phyloP scores from a whole-genome alignment of 805 yeast genomes.

The Zygosaccharomyces rouxii region DNA sequence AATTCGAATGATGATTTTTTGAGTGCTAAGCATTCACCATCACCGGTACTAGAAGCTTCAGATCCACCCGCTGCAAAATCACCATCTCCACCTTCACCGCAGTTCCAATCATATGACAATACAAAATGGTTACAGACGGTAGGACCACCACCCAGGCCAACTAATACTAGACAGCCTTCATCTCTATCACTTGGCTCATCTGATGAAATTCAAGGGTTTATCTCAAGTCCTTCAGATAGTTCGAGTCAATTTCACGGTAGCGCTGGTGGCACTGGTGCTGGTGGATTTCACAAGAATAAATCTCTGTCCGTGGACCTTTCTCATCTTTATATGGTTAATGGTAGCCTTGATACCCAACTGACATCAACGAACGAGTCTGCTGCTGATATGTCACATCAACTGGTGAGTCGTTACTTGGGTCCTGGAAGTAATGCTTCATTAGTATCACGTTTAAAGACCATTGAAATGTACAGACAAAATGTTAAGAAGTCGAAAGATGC shows the following conservation, averaged over 20 bases:
- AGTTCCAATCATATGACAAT: background rate
- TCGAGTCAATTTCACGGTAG: conserved; percentile 9
- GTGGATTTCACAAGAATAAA: conserved; percentile 18
- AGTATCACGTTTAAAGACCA: conserved; percentile 73
- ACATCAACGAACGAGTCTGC: conserved; percentile 40
- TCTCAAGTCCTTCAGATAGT: conserved; percentile 9
- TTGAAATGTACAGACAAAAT: conserved; percentile 80
- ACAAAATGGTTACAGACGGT: conserved; percentile 9
- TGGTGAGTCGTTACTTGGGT: conserved; percentile 53
- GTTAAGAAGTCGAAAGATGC: conserved; percentile 86
- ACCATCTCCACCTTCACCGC: conserved; percentile 2
- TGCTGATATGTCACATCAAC: conserved; percentile 50
- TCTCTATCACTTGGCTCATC: conserved; percentile 6
- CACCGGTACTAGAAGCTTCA: background rate
- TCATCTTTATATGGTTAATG: conserved; percentile 37
- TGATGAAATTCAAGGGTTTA: conserved; percentile 8
- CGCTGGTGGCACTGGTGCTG: background rate
- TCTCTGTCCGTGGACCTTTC: conserved; percentile 41
- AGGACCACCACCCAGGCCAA: conserved; percentile 9
- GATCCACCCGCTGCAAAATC: background rate
- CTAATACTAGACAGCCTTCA: background rate
- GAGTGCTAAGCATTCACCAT: conserved; percentile 1
- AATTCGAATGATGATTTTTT: conserved; percentile 2
- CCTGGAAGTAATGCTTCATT: conserved; percentile 43
- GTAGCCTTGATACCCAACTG: conserved; percentile 32